Evolutionary conservation across 2,329 filamentous ascomycete genomes (phyloP).

Genomic region (Paecilomyces niveus): DNA sequence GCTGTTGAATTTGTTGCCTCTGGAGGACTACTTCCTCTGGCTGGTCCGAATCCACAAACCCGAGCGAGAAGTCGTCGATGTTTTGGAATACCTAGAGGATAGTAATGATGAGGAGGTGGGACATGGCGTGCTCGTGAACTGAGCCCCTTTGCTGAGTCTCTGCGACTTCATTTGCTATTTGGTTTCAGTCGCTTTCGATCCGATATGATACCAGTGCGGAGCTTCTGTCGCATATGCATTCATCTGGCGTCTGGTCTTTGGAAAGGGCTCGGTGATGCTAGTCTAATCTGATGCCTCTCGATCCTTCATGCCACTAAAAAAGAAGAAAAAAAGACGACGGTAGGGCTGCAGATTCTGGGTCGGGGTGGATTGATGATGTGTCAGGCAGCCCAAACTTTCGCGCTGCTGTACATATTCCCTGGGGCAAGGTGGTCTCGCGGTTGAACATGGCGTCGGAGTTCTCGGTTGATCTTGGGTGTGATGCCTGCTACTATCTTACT

Average conservation of each 20-base stretch:
- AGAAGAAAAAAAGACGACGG: background rate
- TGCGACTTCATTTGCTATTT: background rate
- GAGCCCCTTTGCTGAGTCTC: background rate
- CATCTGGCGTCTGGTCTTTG: background rate
- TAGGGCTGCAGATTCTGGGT: background rate
- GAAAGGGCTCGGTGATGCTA: background rate
- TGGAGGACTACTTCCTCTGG: constrained; percentile 64
- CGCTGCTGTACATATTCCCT: background rate
- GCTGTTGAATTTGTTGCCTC: constrained; percentile 55
- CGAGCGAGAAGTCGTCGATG: constrained; percentile 15
- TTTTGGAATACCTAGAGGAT: constrained; percentile 12
- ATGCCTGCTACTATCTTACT: background rate
- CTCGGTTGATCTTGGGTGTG: background rate
- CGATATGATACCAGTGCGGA: background rate
- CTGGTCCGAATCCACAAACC: constrained; percentile 60
- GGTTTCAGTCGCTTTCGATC: background rate
- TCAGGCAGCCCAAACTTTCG: background rate
- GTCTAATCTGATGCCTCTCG: background rate
- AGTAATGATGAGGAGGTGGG: constrained; percentile 13
- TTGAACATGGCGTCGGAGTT: background rate
- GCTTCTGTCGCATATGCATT: background rate
- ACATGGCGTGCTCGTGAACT: constrained; percentile 8
- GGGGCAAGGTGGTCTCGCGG: background rate
- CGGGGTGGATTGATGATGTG: background rate
- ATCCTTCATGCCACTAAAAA: background rate